phyloP scores from a whole-genome alignment of 306 rosid species.

The Myrica gale region DNA sequence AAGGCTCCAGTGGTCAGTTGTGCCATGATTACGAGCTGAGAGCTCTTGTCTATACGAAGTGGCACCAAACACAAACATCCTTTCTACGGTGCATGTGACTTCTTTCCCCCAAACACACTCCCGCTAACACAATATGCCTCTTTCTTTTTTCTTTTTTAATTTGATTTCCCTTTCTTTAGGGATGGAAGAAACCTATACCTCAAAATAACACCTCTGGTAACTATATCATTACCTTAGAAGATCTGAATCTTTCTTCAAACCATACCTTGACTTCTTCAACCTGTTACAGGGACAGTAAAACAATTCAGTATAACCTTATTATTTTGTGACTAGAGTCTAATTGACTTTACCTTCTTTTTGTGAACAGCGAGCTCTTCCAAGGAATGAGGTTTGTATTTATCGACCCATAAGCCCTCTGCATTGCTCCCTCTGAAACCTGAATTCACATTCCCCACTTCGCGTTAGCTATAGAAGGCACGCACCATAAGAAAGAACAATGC shows the following conservation, averaged over 20 bases:
- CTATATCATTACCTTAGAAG: slow-evolving; percentile 54
- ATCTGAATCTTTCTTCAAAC: slow-evolving; percentile 75
- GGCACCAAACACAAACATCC: slow-evolving; percentile 10
- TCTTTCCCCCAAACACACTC: slow-evolving; percentile 4
- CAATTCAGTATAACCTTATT: slow-evolving; percentile 15
- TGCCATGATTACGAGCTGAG: not conserved
- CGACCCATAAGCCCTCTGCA: slow-evolving; percentile 69
- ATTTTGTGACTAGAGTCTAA: slow-evolving; percentile 20
- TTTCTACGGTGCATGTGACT: slow-evolving; percentile 5
- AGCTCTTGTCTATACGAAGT: not conserved
- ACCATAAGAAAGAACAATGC: not conserved
- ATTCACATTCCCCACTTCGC: slow-evolving; percentile 24
- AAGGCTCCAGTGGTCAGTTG: not conserved
- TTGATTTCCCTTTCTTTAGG: not conserved
- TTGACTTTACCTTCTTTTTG: slow-evolving; percentile 67
- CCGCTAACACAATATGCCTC: no score
- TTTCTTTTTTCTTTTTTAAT: not conserved
- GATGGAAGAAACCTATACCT: not conserved
- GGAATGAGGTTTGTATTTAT: slow-evolving; percentile 70
- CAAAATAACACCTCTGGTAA: not conserved
- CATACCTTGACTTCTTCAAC: slow-evolving; percentile 74
- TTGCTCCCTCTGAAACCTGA: slow-evolving; percentile 47
- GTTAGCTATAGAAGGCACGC: slow-evolving; percentile 20
- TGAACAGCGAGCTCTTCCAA: slow-evolving; percentile 86
- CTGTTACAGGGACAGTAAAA: slow-evolving; percentile 38